Percentiles rank a stretch among this genome's conserved stretches.
These are phyloP conservation scores for Neoscytalidium dimidiatum DNA, from an alignment of 2,329 filamentous ascomycete genomes.

Conservation along the genomic window DNA sequence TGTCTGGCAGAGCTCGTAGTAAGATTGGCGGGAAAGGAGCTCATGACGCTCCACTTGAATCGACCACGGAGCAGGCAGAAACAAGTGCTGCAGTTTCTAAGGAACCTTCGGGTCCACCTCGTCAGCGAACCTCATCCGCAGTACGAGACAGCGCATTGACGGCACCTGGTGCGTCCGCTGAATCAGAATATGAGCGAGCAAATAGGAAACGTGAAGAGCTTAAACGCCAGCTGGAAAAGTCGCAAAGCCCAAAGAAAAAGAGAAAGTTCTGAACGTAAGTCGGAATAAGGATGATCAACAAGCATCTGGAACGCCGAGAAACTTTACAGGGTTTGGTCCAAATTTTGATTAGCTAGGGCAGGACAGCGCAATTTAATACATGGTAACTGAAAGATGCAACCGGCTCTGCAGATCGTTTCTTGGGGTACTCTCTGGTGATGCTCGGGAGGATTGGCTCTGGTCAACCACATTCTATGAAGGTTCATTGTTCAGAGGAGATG, in stretches of 20 bases:
- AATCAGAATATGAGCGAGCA: constrained; percentile 55
- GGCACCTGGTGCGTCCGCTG: constrained; percentile 17
- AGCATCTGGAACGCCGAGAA: too few species aligned
- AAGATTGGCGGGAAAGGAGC: background rate
- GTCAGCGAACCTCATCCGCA: background rate
- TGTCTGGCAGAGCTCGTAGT: background rate
- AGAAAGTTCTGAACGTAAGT: constrained; percentile 49
- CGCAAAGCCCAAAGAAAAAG: constrained; percentile 57
- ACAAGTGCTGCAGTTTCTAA: background rate
- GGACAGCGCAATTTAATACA: too few species aligned
- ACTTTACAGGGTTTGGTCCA: too few species aligned
- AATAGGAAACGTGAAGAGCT: constrained; percentile 58
- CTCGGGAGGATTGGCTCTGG: too few species aligned
- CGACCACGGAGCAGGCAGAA: background rate
- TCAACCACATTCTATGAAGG: too few species aligned
- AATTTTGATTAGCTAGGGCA: too few species aligned
- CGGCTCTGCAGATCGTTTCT: too few species aligned
- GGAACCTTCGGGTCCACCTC: background rate
- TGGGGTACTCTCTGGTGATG: too few species aligned
- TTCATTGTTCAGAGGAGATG: too few species aligned
- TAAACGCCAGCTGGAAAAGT: constrained; percentile 56
- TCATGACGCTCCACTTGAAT: background rate
- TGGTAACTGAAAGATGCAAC: too few species aligned
- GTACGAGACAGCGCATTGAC: background rate
- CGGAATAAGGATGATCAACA: too few species aligned